phyloP scores from a whole-genome alignment of 768 basidiomycete genomes.

The Macrocybe gigantea region DNA sequence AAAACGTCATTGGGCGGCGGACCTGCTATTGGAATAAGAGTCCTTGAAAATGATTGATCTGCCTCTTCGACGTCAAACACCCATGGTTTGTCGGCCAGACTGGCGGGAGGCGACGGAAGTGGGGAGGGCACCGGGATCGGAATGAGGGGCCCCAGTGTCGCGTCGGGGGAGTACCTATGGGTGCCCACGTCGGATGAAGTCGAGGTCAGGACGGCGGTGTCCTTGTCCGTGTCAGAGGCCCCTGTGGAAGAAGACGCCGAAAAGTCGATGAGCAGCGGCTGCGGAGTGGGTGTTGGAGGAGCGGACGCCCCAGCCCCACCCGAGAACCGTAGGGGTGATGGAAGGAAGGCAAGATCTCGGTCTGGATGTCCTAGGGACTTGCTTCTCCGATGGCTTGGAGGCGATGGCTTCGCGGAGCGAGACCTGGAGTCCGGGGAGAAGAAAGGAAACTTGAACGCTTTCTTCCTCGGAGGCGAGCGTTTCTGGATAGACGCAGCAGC shows the following conservation, averaged over 20 bases:
- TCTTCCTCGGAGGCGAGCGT: slow-evolving; percentile 8
- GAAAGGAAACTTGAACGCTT: slow-evolving; percentile 7
- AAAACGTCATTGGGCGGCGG: slow-evolving; percentile 10
- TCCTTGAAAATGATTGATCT: slow-evolving; percentile 1
- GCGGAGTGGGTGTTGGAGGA: slow-evolving; percentile 12
- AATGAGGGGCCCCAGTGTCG: slow-evolving; percentile 11
- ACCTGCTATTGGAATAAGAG: background rate
- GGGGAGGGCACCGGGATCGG: slow-evolving; percentile 14
- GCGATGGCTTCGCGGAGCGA: no score
- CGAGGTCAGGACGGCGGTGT: slow-evolving; percentile 1
- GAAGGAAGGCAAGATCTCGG: background rate
- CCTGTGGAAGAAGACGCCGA: slow-evolving; percentile 11
- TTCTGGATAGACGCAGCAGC: background rate
- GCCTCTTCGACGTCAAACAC: slow-evolving; percentile 10
- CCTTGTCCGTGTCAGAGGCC: background rate
- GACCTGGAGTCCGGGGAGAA: slow-evolving; percentile 5
- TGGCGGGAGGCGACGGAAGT: slow-evolving; percentile 3
- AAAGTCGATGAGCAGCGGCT: slow-evolving; percentile 14
- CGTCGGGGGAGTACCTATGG: slow-evolving; percentile 8
- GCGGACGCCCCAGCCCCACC: background rate
- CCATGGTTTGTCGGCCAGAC: slow-evolving; percentile 6
- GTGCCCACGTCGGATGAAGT: slow-evolving; percentile 16
- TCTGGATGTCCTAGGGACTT: slow-evolving; percentile 11
- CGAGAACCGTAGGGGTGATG: background rate
- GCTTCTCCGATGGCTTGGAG: slow-evolving; percentile 11